Evolutionary conservation across 2,329 filamentous ascomycete species (phyloP).

Genomic region (Sclerotinia spermophila): DNA sequence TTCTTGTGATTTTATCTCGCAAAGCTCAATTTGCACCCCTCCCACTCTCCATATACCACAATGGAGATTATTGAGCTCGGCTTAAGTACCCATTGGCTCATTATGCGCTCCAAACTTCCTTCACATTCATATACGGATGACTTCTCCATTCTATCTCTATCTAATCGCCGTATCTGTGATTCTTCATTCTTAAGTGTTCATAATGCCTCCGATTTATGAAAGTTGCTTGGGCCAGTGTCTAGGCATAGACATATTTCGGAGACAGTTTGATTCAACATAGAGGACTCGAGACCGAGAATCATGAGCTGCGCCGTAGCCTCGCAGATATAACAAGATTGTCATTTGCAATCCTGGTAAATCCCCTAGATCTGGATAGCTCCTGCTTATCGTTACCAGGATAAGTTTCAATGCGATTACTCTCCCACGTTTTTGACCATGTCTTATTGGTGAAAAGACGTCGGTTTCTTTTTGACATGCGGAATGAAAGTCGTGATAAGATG

Average conservation of each 20-base stretch:
- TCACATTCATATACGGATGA: neutral
- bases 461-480: neutral
- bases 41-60: neutral
- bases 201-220: neutral
- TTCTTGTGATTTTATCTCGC: neutral
- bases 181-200: neutral
- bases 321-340: neutral
- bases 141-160: neutral
- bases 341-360: conserved; percentile 12
- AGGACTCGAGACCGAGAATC: neutral
- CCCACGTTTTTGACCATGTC: neutral
- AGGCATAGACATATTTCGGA: neutral
- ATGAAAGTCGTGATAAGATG: neutral
- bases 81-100: neutral
- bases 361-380: neutral
- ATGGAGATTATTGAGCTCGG: neutral
- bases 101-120: neutral
- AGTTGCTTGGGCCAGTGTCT: neutral
- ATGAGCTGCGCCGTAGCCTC: neutral
- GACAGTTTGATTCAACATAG: neutral
- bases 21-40: neutral
- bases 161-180: neutral
- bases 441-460: neutral
- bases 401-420: neutral
- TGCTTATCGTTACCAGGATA: neutral